Percentiles rank a stretch among this genome's conserved stretches.
Conservation (phyloP, 371 early-diverging fungal species). For the Catenaria anguillulae region DNA sequence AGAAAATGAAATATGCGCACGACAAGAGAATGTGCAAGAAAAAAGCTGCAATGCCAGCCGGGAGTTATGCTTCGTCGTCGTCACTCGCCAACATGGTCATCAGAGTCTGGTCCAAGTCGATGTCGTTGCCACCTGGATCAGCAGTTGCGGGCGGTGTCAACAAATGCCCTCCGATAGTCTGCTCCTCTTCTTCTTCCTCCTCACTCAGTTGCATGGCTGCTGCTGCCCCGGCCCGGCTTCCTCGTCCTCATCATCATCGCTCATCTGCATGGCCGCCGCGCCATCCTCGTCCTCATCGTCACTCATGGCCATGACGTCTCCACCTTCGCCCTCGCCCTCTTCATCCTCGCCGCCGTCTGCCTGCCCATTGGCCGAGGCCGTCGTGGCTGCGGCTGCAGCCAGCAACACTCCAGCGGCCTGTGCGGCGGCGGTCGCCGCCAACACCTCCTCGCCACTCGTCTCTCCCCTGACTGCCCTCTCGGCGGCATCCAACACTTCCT, state of each 20-base stretch:
- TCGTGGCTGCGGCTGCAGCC: neutral
- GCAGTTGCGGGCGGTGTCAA: no score
- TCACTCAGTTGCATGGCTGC: neutral
- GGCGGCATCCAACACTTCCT: neutral
- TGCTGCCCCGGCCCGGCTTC: neutral
- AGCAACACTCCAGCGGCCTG: neutral
- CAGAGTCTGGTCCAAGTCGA: no score
- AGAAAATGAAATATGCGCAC: no score
- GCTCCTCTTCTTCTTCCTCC: neutral
- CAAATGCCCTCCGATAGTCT: no score
- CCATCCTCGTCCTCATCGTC: neutral
- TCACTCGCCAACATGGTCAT: no score
- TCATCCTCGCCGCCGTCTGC: neutral
- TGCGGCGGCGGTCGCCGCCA: neutral
- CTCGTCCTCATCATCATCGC: neutral
- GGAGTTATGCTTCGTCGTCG: no score
- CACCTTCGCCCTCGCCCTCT: neutral
- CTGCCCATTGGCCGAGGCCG: neutral
- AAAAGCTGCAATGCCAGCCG: no score
- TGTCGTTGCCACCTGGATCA: no score
- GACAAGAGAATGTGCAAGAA: no score
- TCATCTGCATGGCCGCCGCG: neutral
- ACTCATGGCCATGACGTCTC: neutral
- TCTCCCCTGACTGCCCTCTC: neutral
- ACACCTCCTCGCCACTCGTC: neutral